Conservation (phyloP, 2,329 filamentous ascomycete species). For the Epichloe scottii region DNA sequence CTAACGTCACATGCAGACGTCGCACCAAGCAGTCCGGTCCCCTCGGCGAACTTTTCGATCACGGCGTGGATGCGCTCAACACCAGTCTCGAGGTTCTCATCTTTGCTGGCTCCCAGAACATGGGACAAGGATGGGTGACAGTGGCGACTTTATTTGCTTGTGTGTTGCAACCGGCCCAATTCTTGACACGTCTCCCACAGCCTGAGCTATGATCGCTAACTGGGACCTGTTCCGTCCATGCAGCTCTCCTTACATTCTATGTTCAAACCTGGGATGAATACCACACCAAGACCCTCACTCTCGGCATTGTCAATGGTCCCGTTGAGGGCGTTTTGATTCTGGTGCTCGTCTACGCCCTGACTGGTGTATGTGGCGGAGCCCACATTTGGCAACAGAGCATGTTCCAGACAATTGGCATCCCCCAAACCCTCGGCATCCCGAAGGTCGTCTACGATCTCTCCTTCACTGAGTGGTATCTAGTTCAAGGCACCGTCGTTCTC, state of each 20-base stretch:
- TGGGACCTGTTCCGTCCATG: constrained; percentile 1
- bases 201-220: not conserved
- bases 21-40: constrained; percentile 88
- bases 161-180: constrained; percentile 26
- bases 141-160: constrained; percentile 72
- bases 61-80: constrained; percentile 93
- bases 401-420: constrained; percentile 58
- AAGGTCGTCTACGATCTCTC: constrained; percentile 61
- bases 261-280: constrained; percentile 99
- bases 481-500: constrained; percentile 71
- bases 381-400: constrained; percentile 88
- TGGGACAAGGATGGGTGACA: constrained; percentile 86
- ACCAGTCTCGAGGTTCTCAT: constrained; percentile 87
- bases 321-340: constrained; percentile 89
- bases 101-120: constrained; percentile 84
- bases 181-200: not conserved
- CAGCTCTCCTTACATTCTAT: constrained; percentile 88
- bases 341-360: constrained; percentile 68
- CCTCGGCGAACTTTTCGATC: constrained; percentile 91
- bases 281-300: constrained; percentile 88
- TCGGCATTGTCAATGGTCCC: constrained; percentile 85
- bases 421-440: constrained; percentile 52
- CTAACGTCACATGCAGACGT: constrained; percentile 36
- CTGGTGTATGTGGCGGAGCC: constrained; percentile 72
- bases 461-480: constrained; percentile 87